Conservation (phyloP, 208 protist genomes). For the Crithidia fasciculata region DNA sequence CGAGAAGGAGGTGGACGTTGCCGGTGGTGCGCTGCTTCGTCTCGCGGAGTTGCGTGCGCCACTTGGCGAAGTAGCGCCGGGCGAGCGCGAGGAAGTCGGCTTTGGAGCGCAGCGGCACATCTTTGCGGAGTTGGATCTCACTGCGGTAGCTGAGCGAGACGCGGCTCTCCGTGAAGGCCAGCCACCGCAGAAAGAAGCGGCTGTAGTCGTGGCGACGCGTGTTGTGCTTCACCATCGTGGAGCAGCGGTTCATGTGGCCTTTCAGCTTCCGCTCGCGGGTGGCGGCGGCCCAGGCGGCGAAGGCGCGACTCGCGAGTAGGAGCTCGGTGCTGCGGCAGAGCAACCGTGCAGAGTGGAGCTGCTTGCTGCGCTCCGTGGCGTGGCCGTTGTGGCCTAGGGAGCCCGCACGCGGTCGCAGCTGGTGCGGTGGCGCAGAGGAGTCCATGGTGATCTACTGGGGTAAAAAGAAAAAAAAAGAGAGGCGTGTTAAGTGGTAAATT, state of each 20-base stretch:
- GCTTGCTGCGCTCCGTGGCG: constrained; percentile 13
- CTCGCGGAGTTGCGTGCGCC: constrained; percentile 52
- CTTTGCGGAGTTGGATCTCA: constrained; percentile 32
- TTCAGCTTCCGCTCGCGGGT: constrained; percentile 40
- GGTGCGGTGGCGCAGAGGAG: not conserved
- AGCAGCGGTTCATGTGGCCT: constrained; percentile 69
- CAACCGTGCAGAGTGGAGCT: constrained; percentile 10
- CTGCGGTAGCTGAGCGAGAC: constrained; percentile 19
- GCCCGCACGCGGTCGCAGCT: not conserved
- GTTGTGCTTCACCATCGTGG: constrained; percentile 64
- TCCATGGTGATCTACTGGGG: constrained; percentile 1
- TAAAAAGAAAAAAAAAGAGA: not conserved
- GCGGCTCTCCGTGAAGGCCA: constrained; percentile 44
- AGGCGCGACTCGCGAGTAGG: constrained; percentile 23
- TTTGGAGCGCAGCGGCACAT: constrained; percentile 64
- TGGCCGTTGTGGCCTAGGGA: constrained; percentile 1
- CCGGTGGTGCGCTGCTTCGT: constrained; percentile 47
- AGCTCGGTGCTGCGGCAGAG: constrained; percentile 30
- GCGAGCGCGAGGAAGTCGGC: constrained; percentile 60
- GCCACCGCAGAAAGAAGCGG: constrained; percentile 70
- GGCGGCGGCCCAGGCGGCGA: constrained; percentile 44
- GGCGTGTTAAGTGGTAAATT: not conserved
- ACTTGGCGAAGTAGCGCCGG: constrained; percentile 65
- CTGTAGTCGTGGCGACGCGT: constrained; percentile 45
- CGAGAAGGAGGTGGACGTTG: constrained; percentile 50